These are phyloP conservation scores for Anethum foeniculum DNA, from an alignment of 140 eudicot species.

Conservation along the genomic window DNA sequence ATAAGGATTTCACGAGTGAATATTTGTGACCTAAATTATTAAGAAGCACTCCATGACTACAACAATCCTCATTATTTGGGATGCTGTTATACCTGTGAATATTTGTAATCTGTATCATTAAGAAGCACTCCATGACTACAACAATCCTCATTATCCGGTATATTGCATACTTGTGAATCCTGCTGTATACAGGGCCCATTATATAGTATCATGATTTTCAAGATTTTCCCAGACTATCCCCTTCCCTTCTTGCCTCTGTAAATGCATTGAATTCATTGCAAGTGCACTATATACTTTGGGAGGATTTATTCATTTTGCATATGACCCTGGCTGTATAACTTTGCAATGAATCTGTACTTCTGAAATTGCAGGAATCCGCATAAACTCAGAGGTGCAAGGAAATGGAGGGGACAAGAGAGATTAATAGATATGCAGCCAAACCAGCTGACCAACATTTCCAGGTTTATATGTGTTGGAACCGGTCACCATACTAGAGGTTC, in stretches of 20 bases:
- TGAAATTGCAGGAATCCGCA: slow-evolving; percentile 49
- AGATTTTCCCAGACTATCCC: not conserved
- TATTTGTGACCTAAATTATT: not conserved
- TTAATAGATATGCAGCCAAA: slow-evolving; percentile 85
- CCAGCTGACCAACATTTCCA: slow-evolving; percentile 58
- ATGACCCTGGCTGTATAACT: not conserved
- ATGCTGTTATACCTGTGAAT: not conserved
- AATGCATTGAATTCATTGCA: not conserved
- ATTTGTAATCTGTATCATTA: not conserved
- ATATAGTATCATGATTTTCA: not conserved
- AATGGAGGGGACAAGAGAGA: slow-evolving; percentile 49
- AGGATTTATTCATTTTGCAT: not conserved
- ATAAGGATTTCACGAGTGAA: not conserved
- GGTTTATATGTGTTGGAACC: slow-evolving; percentile 76
- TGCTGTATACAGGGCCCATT: not conserved
- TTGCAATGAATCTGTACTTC: not conserved
- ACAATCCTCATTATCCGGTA: not conserved
- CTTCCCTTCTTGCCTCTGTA: not conserved
- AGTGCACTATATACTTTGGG: not conserved
- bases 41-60: not conserved
- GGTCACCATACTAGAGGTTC: slow-evolving; percentile 91
- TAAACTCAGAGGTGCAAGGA: slow-evolving; percentile 21
- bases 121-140: not conserved
- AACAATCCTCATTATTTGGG: not conserved
- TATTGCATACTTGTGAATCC: not conserved